Evolutionary conservation across 2,329 filamentous ascomycete species (phyloP).

Genomic region (Rutstroemia sp.): DNA sequence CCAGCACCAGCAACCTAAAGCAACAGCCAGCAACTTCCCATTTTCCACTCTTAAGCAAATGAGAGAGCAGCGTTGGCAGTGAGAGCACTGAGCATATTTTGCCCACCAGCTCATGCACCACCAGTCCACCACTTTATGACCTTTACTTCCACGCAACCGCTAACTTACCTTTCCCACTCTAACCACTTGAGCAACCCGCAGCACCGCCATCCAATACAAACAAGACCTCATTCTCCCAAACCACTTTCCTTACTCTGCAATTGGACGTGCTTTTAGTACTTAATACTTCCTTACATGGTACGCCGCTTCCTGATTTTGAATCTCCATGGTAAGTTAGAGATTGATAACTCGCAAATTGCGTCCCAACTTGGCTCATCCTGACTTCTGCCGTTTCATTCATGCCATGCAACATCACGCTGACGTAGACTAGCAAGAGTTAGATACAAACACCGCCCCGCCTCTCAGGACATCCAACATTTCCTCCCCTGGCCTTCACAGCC

Average conservation of each 20-base stretch:
- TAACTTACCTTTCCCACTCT: not conserved
- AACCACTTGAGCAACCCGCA: no score
- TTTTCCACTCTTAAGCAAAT: no score
- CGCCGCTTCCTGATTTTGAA: not conserved
- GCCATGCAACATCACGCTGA: constrained; percentile 22
- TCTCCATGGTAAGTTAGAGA: not conserved
- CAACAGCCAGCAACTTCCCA: not conserved
- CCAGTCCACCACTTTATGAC: not conserved
- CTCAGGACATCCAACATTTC: constrained; percentile 10
- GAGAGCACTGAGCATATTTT: not conserved
- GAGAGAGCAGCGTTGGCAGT: no score
- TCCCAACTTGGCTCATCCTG: not conserved
- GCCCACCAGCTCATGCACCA: constrained; percentile 7
- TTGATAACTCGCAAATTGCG: not conserved
- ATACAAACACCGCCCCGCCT: constrained; percentile 24
- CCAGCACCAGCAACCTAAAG: not conserved
- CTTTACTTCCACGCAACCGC: not conserved
- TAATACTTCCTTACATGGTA: not conserved
- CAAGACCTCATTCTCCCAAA: no score
- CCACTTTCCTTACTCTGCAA: no score
- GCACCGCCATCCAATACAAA: no score
- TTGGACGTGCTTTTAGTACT: not conserved
- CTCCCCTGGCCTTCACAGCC: constrained; percentile 12
- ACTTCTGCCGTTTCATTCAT: constrained; percentile 17
- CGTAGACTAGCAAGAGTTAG: constrained; percentile 27